Evolutionary conservation across 2,329 filamentous ascomycete genomes (phyloP).

Genomic region (Neurospora sp.): DNA sequence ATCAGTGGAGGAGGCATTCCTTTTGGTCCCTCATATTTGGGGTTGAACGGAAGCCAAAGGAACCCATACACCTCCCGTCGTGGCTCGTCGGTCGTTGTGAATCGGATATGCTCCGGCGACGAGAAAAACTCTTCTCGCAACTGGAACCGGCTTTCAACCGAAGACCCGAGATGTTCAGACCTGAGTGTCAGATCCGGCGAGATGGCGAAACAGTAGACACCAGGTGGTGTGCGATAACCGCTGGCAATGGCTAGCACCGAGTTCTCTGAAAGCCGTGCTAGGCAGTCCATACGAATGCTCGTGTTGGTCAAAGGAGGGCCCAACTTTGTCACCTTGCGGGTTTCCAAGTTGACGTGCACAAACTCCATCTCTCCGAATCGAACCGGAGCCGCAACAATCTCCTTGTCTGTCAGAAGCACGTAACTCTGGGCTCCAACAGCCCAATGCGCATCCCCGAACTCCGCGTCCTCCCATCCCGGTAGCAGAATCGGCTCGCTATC

Average conservation of each 20-base stretch:
- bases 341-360: conserved; percentile 29
- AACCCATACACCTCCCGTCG: conserved; percentile 32
- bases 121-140: conserved; percentile 27
- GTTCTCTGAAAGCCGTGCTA: conserved; percentile 25
- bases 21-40: conserved; percentile 27
- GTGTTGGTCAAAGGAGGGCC: conserved; percentile 24
- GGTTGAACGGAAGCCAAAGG: conserved; percentile 40
- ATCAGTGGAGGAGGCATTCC: conserved; percentile 37
- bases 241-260: conserved; percentile 30
- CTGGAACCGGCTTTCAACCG: conserved; percentile 19
- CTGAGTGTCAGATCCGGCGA: conserved; percentile 23
- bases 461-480: conserved; percentile 31
- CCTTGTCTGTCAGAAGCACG: conserved; percentile 21
- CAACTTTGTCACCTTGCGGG: conserved; percentile 22
- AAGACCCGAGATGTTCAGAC: conserved; percentile 24
- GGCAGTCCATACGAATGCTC: conserved; percentile 24
- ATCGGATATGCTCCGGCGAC: conserved; percentile 21
- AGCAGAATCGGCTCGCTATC: conserved; percentile 23
- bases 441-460: conserved; percentile 27
- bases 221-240: conserved; percentile 21
- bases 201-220: conserved; percentile 25
- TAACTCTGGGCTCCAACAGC: conserved; percentile 17
- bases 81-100: conserved; percentile 17
- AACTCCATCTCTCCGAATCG: conserved; percentile 25
- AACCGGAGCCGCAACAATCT: conserved; percentile 26